Percentiles rank a stretch among this genome's conserved stretches.
Evolutionary conservation across 177 flowering plant species (phyloP).

Genomic region (Vitis hybrid): DNA sequence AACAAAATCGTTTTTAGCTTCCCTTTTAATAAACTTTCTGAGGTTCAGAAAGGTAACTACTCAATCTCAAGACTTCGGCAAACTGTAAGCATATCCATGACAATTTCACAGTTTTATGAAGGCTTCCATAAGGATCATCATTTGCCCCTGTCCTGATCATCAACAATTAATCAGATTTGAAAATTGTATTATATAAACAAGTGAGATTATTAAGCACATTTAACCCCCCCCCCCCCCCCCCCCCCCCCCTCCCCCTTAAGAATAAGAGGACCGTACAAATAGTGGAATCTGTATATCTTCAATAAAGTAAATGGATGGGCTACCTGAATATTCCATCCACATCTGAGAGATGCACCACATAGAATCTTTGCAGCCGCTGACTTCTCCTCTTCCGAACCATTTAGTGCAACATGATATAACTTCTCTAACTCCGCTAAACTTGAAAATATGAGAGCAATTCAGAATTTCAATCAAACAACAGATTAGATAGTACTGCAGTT

Average conservation of each 20-base stretch:
- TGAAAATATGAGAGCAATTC: constrained; percentile 18
- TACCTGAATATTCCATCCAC: constrained; percentile 88
- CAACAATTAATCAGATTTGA: background rate
- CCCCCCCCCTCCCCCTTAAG: too few relatives aligned
- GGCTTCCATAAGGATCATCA: background rate
- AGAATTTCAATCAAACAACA: constrained; percentile 3
- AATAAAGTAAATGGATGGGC: constrained; percentile 3
- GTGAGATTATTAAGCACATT: too few relatives aligned
- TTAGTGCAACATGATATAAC: constrained; percentile 64
- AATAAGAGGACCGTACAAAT: background rate
- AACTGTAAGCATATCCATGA: background rate
- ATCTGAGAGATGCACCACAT: constrained; percentile 73
- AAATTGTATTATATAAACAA: too few relatives aligned
- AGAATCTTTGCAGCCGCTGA: constrained; percentile 68
- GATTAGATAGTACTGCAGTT: background rate
- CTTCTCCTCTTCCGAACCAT: constrained; percentile 67
- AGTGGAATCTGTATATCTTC: background rate
- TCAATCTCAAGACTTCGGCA: background rate
- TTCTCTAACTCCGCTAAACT: constrained; percentile 75
- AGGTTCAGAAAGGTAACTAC: too few relatives aligned
- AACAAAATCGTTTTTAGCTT: background rate
- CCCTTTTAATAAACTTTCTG: background rate
- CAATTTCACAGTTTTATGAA: background rate
- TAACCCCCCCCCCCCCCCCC: too few relatives aligned
- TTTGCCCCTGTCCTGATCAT: background rate